Evolutionary conservation across 306 rosid species (phyloP).

Genomic region (Glycine latifolia): DNA sequence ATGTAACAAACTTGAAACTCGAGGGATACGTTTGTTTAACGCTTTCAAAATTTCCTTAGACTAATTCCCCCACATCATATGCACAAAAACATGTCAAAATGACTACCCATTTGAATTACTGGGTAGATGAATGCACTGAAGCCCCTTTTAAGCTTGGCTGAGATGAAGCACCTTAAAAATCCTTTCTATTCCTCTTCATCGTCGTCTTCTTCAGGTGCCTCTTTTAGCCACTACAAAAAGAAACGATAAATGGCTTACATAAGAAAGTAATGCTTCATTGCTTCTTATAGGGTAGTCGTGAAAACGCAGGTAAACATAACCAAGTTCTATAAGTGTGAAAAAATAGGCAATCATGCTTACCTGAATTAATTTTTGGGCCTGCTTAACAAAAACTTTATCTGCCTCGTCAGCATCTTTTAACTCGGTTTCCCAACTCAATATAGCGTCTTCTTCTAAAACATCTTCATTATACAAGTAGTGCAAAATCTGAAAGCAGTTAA

Average conservation of each 20-base stretch:
- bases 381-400: conserved; percentile 79
- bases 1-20: conserved; percentile 9
- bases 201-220: conserved; percentile 81
- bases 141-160: conserved; percentile 12
- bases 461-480: conserved; percentile 74
- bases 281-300: not conserved
- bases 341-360: conserved; percentile 54
- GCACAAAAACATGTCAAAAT: conserved; percentile 30
- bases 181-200: conserved; percentile 51
- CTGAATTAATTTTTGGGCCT: conserved; percentile 74
- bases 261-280: conserved; percentile 11
- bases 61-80: conserved; percentile 1
- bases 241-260: not conserved
- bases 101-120: conserved; percentile 9
- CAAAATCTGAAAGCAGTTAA: conserved; percentile 65
- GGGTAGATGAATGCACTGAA: conserved; percentile 35
- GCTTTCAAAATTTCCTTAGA: not conserved
- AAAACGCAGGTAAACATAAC: no score
- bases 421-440: conserved; percentile 93
- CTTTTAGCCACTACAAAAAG: conserved; percentile 79
- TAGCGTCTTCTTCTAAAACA: conserved; percentile 81
- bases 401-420: conserved; percentile 80
- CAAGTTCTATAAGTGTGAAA: not conserved
- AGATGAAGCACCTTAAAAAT: conserved; percentile 24
- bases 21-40: not conserved